These are phyloP conservation scores for Lepidium aucheri DNA, from an alignment of 345 rosid species.

Conservation along the genomic window DNA sequence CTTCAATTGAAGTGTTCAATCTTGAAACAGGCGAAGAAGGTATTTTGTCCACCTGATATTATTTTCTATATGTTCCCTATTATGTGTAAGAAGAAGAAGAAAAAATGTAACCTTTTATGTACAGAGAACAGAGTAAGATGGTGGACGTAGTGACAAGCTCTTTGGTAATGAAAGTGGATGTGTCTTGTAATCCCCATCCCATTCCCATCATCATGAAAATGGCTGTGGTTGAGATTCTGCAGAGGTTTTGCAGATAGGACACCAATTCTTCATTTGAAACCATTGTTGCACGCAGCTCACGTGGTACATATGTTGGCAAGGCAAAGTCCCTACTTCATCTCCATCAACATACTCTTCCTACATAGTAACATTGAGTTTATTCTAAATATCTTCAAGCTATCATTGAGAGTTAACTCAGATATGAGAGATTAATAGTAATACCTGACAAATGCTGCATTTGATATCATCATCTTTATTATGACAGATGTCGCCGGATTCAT, in stretches of 20 bases:
- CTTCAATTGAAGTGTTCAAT: constrained; percentile 1
- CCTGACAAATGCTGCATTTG: constrained; percentile 97
- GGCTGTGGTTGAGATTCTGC: constrained; percentile 38
- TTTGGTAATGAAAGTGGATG: not conserved
- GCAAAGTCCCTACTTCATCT: constrained; percentile 68
- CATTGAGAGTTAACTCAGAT: not conserved
- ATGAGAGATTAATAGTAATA: not conserved
- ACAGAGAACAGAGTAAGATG: constrained; percentile 6
- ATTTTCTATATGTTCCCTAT: constrained; percentile 20
- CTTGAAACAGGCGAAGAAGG: constrained; percentile 1
- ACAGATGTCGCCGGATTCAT: not conserved
- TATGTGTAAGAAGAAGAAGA: not conserved
- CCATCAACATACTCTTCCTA: constrained; percentile 84
- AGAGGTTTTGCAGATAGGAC: constrained; percentile 82
- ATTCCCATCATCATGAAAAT: constrained; percentile 12
- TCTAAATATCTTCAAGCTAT: not conserved
- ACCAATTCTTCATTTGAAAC: constrained; percentile 92
- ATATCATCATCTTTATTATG: constrained; percentile 34
- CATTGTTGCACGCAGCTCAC: constrained; percentile 63
- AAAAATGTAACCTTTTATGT: not conserved
- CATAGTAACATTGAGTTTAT: not conserved
- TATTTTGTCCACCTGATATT: constrained; percentile 20
- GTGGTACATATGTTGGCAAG: constrained; percentile 71
- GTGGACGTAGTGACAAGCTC: not conserved
- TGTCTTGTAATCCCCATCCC: not conserved